These are phyloP conservation scores for Vigna unguiculata DNA, from an alignment of 306 rosid species.

Conservation along the genomic window DNA sequence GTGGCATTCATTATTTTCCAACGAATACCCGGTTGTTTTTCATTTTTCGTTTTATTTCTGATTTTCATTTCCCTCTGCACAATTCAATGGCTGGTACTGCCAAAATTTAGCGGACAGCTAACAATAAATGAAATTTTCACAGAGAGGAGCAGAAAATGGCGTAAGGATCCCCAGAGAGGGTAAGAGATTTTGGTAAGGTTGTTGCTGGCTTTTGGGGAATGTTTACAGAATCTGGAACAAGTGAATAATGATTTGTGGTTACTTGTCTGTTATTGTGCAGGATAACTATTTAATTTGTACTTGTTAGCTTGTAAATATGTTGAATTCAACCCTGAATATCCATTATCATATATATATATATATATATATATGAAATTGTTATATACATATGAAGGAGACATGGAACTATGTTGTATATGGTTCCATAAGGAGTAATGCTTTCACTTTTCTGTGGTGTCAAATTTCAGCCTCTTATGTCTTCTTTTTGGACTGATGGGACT, in stretches of 20 bases:
- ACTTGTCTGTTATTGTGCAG: conserved; percentile 12
- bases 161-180: conserved; percentile 10
- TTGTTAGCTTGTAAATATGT: conserved; percentile 8
- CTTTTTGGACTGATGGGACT: conserved; percentile 1
- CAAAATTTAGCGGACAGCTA: conserved; percentile 32
- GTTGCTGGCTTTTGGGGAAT: conserved; percentile 42
- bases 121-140: conserved; percentile 43
- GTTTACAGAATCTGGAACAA: conserved; percentile 39
- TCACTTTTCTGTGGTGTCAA: not conserved
- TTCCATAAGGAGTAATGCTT: conserved; percentile 21
- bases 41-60: not conserved
- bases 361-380: not conserved
- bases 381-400: not conserved
- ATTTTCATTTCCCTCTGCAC: conserved; percentile 14
- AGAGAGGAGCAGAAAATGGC: conserved; percentile 25
- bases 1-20: conserved; percentile 42
- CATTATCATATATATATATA: not conserved
- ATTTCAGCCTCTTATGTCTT: conserved; percentile 9
- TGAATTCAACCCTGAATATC: not conserved
- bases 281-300: conserved; percentile 33
- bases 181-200: conserved; percentile 34
- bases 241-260: conserved; percentile 36
- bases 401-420: not conserved
- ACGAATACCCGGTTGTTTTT: not conserved
- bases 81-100: conserved; percentile 34